Evolutionary conservation across 768 basidiomycete genomes (phyloP).

Genomic region (Mycena capillaripes): DNA sequence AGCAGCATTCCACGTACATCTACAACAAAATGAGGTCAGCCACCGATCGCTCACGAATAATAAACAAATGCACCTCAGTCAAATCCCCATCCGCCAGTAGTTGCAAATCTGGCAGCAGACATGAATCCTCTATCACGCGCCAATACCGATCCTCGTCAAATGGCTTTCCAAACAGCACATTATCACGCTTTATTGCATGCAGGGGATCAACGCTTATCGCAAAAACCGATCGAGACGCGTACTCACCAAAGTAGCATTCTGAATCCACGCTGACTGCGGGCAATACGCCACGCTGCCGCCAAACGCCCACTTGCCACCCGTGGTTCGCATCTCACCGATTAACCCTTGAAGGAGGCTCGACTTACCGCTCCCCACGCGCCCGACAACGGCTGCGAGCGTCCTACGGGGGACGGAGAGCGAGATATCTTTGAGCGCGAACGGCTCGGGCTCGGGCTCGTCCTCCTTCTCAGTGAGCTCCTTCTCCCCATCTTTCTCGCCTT

Average conservation of each 20-base stretch:
- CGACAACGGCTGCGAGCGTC: conserved; percentile 72
- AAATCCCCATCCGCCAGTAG: conserved; percentile 78
- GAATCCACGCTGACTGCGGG: conserved; percentile 84
- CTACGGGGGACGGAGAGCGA: conserved; percentile 68
- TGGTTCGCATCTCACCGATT: conserved; percentile 78
- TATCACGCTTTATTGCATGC: conserved; percentile 65
- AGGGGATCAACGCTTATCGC: no score
- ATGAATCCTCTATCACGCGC: conserved; percentile 70
- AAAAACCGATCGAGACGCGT: no score
- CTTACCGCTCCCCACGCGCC: conserved; percentile 66
- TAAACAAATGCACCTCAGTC: conserved; percentile 65
- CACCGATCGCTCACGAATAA: neutral
- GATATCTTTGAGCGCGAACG: conserved; percentile 67
- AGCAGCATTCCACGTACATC: neutral
- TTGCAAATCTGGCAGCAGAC: conserved; percentile 73
- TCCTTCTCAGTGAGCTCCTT: neutral
- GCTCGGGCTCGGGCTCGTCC: conserved; percentile 36
- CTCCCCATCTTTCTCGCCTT: neutral
- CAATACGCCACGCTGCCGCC: conserved; percentile 79
- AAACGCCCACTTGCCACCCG: conserved; percentile 65
- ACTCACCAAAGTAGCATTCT: conserved; percentile 72
- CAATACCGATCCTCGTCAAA: conserved; percentile 78
- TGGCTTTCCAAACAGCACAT: conserved; percentile 75
- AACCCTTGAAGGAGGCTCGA: conserved; percentile 70
- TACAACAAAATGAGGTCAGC: neutral